These are phyloP conservation scores for Termitomyces sp. DNA, from an alignment of 768 basidiomycete species.

Conservation along the genomic window DNA sequence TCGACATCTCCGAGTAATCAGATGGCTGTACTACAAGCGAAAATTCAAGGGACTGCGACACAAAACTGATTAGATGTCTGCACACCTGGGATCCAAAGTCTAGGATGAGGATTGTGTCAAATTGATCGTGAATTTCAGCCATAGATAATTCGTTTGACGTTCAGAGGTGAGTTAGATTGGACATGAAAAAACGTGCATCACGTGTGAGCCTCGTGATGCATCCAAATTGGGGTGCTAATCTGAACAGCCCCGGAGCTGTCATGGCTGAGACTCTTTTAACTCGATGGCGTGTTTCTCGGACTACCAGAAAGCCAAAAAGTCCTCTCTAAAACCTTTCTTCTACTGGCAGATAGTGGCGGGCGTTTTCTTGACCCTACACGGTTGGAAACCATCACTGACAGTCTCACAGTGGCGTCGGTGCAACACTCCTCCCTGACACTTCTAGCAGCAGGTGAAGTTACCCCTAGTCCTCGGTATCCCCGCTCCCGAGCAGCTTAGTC, in stretches of 20 bases:
- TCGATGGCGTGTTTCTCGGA: conserved; percentile 2
- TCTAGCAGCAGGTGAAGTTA: background rate
- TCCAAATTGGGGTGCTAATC: background rate
- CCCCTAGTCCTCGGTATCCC: conserved; percentile 7
- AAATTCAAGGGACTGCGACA: conserved; percentile 7
- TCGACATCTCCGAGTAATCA: conserved; percentile 96
- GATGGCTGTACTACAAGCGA: conserved; percentile 78
- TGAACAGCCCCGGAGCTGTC: background rate
- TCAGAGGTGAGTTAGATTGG: background rate
- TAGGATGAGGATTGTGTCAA: conserved; percentile 92
- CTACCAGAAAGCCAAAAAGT: background rate
- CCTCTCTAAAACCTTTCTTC: background rate
- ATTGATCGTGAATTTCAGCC: conserved; percentile 91
- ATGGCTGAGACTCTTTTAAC: background rate
- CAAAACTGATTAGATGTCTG: background rate
- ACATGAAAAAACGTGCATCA: conserved; percentile 5
- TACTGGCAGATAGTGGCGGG: background rate
- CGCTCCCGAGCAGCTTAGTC: background rate
- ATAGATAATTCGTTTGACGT: conserved; percentile 28
- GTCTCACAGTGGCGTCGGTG: background rate
- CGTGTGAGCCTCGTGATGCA: background rate
- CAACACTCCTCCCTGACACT: background rate
- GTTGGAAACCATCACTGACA: conserved; percentile 1
- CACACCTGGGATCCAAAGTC: conserved; percentile 96
- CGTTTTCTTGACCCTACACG: background rate